These are phyloP conservation scores for Recurvomyces mirabilis DNA, from an alignment of 495 filamentous ascomycete genomes.

Conservation along the genomic window DNA sequence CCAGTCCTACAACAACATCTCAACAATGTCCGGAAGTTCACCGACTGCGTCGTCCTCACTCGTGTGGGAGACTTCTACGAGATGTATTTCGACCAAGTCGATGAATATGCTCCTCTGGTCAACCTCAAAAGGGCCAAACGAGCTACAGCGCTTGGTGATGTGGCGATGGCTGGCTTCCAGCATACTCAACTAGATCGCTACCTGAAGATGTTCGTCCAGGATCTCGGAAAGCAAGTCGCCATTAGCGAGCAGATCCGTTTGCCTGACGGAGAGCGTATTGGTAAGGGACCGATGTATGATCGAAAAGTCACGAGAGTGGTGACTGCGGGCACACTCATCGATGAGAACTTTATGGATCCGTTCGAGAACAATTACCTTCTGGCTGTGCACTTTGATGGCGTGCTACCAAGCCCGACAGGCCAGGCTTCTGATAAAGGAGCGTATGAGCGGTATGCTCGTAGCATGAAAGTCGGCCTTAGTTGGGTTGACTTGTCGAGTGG, in stretches of 20 bases:
- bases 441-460: conserved; percentile 6
- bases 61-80: conserved; percentile 94
- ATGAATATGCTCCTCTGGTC: conserved; percentile 72
- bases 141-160: conserved; percentile 59
- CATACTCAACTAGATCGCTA: conserved; percentile 84
- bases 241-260: conserved; percentile 86
- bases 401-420: neutral
- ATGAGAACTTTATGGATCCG: conserved; percentile 92
- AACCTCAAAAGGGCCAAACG: conserved; percentile 80
- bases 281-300: conserved; percentile 65
- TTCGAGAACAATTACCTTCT: conserved; percentile 87
- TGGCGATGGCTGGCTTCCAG: conserved; percentile 90
- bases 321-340: conserved; percentile 89
- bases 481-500: conserved; percentile 96
- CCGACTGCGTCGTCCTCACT: conserved; percentile 79
- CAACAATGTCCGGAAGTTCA: conserved; percentile 81
- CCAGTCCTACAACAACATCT: conserved; percentile 81
- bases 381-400: conserved; percentile 48
- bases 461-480: conserved; percentile 57
- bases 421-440: neutral
- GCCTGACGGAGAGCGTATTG: conserved; percentile 45
- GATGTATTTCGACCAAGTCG: conserved; percentile 88
- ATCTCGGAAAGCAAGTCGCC: conserved; percentile 80
- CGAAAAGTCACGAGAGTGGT: conserved; percentile 75
- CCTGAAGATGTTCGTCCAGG: conserved; percentile 84